Conservation (phyloP, 2,329 filamentous ascomycete species). For the Epichloe bromicola region DNA sequence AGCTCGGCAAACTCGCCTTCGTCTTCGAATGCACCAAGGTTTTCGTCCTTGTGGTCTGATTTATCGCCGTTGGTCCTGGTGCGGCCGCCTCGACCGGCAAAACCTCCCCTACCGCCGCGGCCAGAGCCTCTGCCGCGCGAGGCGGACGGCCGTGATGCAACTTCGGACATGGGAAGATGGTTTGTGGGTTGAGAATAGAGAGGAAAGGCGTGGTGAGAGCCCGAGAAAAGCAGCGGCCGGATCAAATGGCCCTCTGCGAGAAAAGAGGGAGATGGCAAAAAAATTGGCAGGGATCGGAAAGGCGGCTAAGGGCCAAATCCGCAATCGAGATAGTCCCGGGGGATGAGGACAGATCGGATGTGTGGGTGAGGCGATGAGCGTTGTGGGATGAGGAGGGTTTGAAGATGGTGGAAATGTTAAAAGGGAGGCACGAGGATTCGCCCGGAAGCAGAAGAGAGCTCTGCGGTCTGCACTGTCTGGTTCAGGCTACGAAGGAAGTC, state of each 20-base stretch:
- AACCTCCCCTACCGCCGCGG: slow-evolving; percentile 72
- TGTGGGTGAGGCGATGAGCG: slow-evolving; percentile 14
- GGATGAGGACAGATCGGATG: slow-evolving; percentile 17
- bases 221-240: slow-evolving; percentile 4
- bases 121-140: slow-evolving; percentile 81
- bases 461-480: slow-evolving; percentile 3
- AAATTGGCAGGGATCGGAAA: slow-evolving; percentile 10
- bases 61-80: slow-evolving; percentile 60
- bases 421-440: slow-evolving; percentile 25
- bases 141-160: slow-evolving; percentile 71
- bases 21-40: slow-evolving; percentile 53
- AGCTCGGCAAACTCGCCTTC: slow-evolving; percentile 84
- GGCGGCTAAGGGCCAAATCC: slow-evolving; percentile 16
- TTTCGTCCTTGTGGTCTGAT: slow-evolving; percentile 40
- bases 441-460: slow-evolving; percentile 13
- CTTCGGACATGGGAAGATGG: slow-evolving; percentile 73
- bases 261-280: slow-evolving; percentile 17
- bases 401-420: slow-evolving; percentile 9
- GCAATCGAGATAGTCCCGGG: slow-evolving; percentile 17
- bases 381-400: slow-evolving; percentile 1
- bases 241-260: slow-evolving; percentile 18
- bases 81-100: slow-evolving; percentile 59
- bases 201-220: slow-evolving; percentile 20
- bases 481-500: slow-evolving; percentile 23
- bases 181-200: slow-evolving; percentile 59